phyloP scores from a whole-genome alignment of 208 protist species.

The Leishmania tropica region DNA sequence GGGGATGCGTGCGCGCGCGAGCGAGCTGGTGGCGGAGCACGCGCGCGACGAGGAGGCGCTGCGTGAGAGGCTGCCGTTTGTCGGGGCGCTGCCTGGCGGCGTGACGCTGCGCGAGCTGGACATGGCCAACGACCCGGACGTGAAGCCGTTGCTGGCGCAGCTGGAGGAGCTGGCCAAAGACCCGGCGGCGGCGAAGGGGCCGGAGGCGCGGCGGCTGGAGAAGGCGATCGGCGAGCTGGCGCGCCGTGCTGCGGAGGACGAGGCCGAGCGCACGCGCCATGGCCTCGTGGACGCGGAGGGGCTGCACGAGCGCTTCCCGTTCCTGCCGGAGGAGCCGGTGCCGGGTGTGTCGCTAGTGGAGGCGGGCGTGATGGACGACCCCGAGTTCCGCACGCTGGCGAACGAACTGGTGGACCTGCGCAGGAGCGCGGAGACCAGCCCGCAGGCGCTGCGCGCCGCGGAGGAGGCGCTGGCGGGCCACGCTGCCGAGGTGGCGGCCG shows the following conservation, averaged over 20 bases:
- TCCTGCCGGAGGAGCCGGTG: conserved; percentile 49
- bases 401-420: conserved; percentile 41
- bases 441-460: conserved; percentile 34
- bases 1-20: conserved; percentile 23
- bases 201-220: conserved; percentile 44
- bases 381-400: conserved; percentile 49
- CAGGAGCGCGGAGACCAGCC: conserved; percentile 9
- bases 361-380: conserved; percentile 39
- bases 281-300: conserved; percentile 30
- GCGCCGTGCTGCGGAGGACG: conserved; percentile 44
- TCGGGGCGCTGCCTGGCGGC: conserved; percentile 30
- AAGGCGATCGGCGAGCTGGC: conserved; percentile 45
- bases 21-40: conserved; percentile 5
- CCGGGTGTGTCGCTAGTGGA: conserved; percentile 38
- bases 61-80: conserved; percentile 31
- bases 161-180: conserved; percentile 41
- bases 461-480: conserved; percentile 22
- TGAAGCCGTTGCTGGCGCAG: conserved; percentile 36
- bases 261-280: conserved; percentile 22
- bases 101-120: conserved; percentile 41
- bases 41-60: conserved; percentile 33
- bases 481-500: conserved; percentile 23
- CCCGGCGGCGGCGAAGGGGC: conserved; percentile 23
- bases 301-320: conserved; percentile 45
- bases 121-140: conserved; percentile 28